Evolutionary conservation across 2,329 filamentous ascomycete species (phyloP), one percentile per base, ranked within the genome.

Genomic region (Stemphylium lycopersici): DNA sequence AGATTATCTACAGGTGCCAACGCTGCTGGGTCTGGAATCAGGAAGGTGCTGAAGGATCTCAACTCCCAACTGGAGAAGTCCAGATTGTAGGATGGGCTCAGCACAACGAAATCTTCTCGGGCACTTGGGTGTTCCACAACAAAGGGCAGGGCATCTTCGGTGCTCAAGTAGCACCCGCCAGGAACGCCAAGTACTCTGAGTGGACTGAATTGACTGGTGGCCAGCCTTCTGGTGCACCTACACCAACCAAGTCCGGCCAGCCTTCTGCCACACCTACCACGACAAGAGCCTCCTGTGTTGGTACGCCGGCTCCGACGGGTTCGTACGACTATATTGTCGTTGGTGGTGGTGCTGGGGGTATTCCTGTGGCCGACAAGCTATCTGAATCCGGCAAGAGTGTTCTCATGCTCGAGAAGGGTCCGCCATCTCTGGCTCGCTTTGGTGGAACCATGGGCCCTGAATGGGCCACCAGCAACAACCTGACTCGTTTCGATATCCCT

Each of bases 401-500:
- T 4, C 76, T 90, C 8, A 79, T 90, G 13, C 75, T 80, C 47
- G 78, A 80, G 62, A 77, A 76, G 60, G 78, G 78, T 29, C 77
- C 78, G 11, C 76, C 77, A 43, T 89, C 86, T 8, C 84, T 87
- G 2, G 86, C 82, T n/a, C 79, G 84, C 58, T 89, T 86, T 77
- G 83, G 85, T 26, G 86, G 87, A 43, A 83, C 76, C 31, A 79
- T 87, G 75, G 82, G 81, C 52, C 84, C 86, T 0, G 72, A 75
- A 1, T 91, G 88, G 88, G 80, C 86, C 13, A 74, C 81, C 32
- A 83, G 81, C 32, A 84, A 83, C 15, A 84, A 85, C 44, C 74
- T 90, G 31, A 90, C 87, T 6, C 85, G 87, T 43, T 90, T 90
- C 63, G 88, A 90, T 65, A 83, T 90, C 4, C 88, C 88, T 0